Percentiles rank a stretch among this genome's conserved stretches.
phyloP scores from a whole-genome alignment of 2,329 filamentous ascomycete species.

The Alternaria conjuncta region DNA sequence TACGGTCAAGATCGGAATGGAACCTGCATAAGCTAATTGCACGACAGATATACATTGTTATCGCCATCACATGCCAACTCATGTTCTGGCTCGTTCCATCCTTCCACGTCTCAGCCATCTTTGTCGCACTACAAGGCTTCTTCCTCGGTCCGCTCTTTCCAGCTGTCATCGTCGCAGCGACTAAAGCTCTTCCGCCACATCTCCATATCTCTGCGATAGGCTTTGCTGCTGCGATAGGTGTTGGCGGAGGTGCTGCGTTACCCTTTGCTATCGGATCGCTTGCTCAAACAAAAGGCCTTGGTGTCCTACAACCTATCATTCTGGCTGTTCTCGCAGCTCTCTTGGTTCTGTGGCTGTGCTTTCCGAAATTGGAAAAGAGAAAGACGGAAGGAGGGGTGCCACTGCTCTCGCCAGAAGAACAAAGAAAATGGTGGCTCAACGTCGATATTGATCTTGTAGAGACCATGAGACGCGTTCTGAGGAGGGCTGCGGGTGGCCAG shows the following conservation, averaged over 20 bases:
- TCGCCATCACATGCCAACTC: slow-evolving; percentile 67
- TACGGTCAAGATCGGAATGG: slow-evolving; percentile 47
- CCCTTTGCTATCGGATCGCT: slow-evolving; percentile 70
- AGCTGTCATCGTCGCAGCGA: slow-evolving; percentile 71
- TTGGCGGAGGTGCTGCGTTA: slow-evolving; percentile 69
- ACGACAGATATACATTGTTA: slow-evolving; percentile 62
- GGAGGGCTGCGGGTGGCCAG: neutral
- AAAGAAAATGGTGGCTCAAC: neutral
- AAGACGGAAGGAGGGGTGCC: neutral
- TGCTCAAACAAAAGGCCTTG: slow-evolving; percentile 63
- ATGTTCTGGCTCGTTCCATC: slow-evolving; percentile 80
- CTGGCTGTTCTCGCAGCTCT: slow-evolving; percentile 58
- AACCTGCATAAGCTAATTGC: slow-evolving; percentile 34
- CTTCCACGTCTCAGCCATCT: slow-evolving; percentile 72
- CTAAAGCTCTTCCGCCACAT: slow-evolving; percentile 72
- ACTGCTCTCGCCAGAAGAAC: neutral
- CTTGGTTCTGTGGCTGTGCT: slow-evolving; percentile 57
- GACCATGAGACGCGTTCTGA: neutral
- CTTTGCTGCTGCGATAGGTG: slow-evolving; percentile 77
- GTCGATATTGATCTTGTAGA: neutral
- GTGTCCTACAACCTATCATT: slow-evolving; percentile 64
- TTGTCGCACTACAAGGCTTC: slow-evolving; percentile 74
- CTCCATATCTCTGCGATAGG: slow-evolving; percentile 80
- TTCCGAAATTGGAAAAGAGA: slow-evolving; percentile 22
- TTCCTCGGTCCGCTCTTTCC: slow-evolving; percentile 80